phyloP scores from a whole-genome alignment of 176 grass and related monocot species.

The Thalia dealbata region DNA sequence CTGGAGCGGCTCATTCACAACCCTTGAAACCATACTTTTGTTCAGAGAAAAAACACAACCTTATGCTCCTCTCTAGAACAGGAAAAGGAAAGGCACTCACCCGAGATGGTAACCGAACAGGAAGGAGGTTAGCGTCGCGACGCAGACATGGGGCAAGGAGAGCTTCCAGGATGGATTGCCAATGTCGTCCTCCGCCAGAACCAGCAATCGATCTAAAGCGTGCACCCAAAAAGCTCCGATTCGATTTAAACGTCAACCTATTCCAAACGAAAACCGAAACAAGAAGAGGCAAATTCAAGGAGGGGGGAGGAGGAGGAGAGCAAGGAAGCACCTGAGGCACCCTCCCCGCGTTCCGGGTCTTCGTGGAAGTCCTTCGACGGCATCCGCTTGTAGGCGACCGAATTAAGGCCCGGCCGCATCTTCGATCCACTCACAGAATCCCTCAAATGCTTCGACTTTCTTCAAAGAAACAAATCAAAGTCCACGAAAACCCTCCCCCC shows the following conservation, averaged over 20 bases:
- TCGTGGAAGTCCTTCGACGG: slow-evolving; percentile 42
- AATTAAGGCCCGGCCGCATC: too few relatives aligned
- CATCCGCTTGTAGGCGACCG: slow-evolving; percentile 66
- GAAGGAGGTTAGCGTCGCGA: slow-evolving; percentile 85
- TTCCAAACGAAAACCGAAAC: neutral
- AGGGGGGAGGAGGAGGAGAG: neutral
- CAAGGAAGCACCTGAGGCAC: slow-evolving; percentile 37
- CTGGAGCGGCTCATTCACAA: slow-evolving; percentile 92
- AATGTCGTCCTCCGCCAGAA: slow-evolving; percentile 15
- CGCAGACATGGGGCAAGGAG: slow-evolving; percentile 85
- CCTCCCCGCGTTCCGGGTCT: slow-evolving; percentile 39
- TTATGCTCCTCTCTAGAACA: neutral
- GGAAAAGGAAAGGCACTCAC: slow-evolving; percentile 28
- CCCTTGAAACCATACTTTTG: slow-evolving; percentile 30
- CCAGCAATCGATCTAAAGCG: neutral
- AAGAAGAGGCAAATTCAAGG: neutral
- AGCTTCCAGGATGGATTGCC: slow-evolving; percentile 61
- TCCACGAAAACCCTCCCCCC: too few relatives aligned
- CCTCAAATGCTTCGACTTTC: too few relatives aligned
- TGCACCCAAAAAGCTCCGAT: neutral
- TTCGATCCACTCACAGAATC: too few relatives aligned
- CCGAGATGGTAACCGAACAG: slow-evolving; percentile 86
- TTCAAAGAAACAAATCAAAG: too few relatives aligned
- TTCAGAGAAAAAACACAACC: neutral
- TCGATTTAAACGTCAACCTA: neutral